Base-by-base conservation (phyloP, 257 asterid species). In the Solanum ossicruentum region DNA sequence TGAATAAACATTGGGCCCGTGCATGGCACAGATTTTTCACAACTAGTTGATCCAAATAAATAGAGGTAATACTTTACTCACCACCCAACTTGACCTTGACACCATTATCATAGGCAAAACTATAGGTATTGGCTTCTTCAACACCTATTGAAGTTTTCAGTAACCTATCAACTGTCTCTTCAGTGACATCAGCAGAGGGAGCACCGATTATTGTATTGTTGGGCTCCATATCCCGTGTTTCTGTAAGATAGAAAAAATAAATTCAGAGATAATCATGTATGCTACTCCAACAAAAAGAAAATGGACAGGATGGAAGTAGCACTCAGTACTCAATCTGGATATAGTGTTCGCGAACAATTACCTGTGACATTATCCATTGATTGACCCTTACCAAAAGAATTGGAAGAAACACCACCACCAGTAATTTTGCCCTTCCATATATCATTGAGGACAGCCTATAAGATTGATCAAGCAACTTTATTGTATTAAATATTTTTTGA, bases 381-480 rank as follows among this genome's bases (percentile, higher is more conserved):
- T 86, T 87, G 88, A 52, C 94, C 96, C 89, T 88, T 92, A 86
- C 89, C 88, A 86, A 85, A 87, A 45, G 95, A 87, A 86, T 89
- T 83, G 86, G 90, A 89, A n/a, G 91, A 87, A 82, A 93, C 94
- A 57, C 90, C 98, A 90, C 98, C 94, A 86, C 93, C 90, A 15
- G 89, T 94, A 86, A 92, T 84, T 86, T 89, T 91, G 57, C 99
- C 98, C 84, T 87, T 93, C 91, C 94, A 93, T 83, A 95, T 91
- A 77, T 94, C 98, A 84, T 89, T 91, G 84, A 95, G 87, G 84
- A 90, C 88, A 49, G 88, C 93, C 98, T 97, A 91, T 32, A 87
- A 84, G 61, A 87, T 84, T 49, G 81, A 69, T 77, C 82, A 77
- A 77, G 49, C 61, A 51, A 77, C 43, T 49, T 75, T 51, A 52